Conservation (phyloP, 1,284 basidiomycete species). For the Xanthoconium separans region DNA sequence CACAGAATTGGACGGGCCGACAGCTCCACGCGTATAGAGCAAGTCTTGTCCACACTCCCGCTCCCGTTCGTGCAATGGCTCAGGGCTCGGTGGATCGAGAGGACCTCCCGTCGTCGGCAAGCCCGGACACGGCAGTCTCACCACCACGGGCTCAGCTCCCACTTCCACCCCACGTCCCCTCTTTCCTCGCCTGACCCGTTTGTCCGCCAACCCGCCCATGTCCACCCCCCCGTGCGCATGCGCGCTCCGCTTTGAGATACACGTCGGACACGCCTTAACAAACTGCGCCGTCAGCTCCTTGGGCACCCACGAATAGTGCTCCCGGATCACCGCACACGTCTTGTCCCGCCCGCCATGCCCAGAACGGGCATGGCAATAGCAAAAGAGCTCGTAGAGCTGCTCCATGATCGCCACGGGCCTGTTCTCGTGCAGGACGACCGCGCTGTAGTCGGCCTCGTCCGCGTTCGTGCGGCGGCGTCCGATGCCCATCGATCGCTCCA, state of each 20-base stretch:
- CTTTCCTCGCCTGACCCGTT: not conserved
- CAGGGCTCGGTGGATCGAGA: slow-evolving; percentile 24
- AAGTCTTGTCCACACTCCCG: not conserved
- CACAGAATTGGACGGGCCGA: not conserved
- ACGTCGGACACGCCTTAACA: slow-evolving; percentile 74
- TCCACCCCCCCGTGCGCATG: slow-evolving; percentile 4
- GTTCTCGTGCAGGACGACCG: slow-evolving; percentile 61
- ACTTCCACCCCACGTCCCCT: not conserved
- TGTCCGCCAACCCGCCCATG: not conserved
- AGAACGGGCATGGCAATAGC: slow-evolving; percentile 62
- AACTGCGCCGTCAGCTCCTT: slow-evolving; percentile 77
- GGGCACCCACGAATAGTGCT: slow-evolving; percentile 76
- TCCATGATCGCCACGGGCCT: slow-evolving; percentile 71
- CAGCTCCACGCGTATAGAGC: not conserved
- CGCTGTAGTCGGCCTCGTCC: slow-evolving; percentile 12
- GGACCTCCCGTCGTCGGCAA: slow-evolving; percentile 30
- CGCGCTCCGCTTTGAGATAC: slow-evolving; percentile 43
- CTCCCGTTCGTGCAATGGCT: slow-evolving; percentile 12
- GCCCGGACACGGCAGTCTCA: not conserved
- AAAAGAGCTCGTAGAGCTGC: slow-evolving; percentile 73
- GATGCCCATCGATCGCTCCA: slow-evolving; percentile 25
- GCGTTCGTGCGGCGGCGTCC: not conserved
- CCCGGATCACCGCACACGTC: slow-evolving; percentile 58
- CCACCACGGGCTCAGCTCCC: not conserved
- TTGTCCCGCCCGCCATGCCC: slow-evolving; percentile 79